These are phyloP conservation scores for Aspergillus udagawae DNA, from an alignment of 2,329 filamentous ascomycete species.

Conservation along the genomic window DNA sequence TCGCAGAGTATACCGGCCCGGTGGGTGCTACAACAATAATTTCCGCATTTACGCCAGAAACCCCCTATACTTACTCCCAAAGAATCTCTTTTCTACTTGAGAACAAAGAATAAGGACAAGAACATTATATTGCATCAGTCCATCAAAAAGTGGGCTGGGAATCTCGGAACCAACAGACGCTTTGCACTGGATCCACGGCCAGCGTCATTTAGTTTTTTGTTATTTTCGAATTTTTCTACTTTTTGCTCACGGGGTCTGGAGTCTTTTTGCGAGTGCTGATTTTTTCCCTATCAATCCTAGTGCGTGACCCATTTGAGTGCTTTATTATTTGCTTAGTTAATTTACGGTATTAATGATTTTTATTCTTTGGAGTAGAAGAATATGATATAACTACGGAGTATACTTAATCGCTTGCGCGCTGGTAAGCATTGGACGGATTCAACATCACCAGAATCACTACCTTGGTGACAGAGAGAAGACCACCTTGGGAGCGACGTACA, in stretches of 20 bases:
- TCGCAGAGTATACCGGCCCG: neutral
- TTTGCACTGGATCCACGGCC: constrained; percentile 9
- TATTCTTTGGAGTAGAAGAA: neutral
- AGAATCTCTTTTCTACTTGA: neutral
- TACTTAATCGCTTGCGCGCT: too few relatives aligned
- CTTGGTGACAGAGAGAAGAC: constrained; percentile 4
- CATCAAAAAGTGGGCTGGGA: constrained; percentile 5
- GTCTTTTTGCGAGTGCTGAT: neutral
- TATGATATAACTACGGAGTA: too few relatives aligned
- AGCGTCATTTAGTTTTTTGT: constrained; percentile 4
- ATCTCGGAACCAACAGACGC: constrained; percentile 19
- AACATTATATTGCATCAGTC: neutral
- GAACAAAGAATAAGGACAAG: neutral
- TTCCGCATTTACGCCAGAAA: neutral
- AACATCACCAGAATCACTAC: constrained; percentile 11
- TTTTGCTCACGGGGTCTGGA: neutral
- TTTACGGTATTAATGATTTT: neutral
- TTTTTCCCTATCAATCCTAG: neutral
- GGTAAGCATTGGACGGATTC: too few relatives aligned
- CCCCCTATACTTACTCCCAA: neutral
- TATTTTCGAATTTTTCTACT: neutral
- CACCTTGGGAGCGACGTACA: neutral
- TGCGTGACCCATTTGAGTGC: neutral
- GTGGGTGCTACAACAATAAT: neutral
- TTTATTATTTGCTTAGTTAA: neutral